These are phyloP conservation scores for Zygnema circumcarinatum DNA, from an alignment of 139 green algal species.

Conservation along the genomic window DNA sequence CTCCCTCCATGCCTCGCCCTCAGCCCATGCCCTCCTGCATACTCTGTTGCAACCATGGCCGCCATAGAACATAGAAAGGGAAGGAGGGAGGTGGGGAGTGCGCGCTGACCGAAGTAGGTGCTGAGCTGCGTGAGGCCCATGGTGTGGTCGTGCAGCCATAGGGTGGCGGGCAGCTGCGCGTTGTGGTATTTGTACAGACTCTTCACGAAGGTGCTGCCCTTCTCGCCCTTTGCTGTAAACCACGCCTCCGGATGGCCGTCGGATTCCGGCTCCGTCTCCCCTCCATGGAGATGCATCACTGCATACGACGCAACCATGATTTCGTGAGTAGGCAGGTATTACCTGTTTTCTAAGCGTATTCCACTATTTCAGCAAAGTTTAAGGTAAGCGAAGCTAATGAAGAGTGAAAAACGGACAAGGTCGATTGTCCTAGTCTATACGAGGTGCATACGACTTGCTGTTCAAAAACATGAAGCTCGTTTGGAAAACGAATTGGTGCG, in stretches of 20 bases:
- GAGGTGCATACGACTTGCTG: no score
- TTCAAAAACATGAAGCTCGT: no score
- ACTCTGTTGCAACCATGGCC: no score
- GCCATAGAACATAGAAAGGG: no score
- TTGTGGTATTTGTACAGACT: conserved; percentile 41
- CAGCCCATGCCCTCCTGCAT: no score
- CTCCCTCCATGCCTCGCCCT: no score
- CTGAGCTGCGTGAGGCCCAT: conserved; percentile 39
- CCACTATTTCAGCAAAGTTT: no score
- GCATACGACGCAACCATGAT: no score
- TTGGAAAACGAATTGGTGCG: no score
- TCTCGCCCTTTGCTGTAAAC: conserved; percentile 10
- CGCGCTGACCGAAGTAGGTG: neutral
- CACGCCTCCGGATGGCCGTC: conserved; percentile 38
- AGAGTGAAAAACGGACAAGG: no score
- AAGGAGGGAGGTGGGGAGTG: neutral
- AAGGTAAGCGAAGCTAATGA: no score
- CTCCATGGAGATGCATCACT: conserved; percentile 34
- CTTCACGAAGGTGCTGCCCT: neutral
- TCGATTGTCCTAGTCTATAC: no score
- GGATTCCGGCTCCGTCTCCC: neutral
- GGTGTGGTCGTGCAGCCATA: conserved; percentile 47
- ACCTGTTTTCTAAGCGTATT: neutral
- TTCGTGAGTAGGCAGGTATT: neutral
- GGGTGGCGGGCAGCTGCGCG: conserved; percentile 10